Evolutionary conservation across 192 early-diverging fungal species (phyloP), one percentile per base, ranked within the genome.

Genomic region (Diversispora epigaea): DNA sequence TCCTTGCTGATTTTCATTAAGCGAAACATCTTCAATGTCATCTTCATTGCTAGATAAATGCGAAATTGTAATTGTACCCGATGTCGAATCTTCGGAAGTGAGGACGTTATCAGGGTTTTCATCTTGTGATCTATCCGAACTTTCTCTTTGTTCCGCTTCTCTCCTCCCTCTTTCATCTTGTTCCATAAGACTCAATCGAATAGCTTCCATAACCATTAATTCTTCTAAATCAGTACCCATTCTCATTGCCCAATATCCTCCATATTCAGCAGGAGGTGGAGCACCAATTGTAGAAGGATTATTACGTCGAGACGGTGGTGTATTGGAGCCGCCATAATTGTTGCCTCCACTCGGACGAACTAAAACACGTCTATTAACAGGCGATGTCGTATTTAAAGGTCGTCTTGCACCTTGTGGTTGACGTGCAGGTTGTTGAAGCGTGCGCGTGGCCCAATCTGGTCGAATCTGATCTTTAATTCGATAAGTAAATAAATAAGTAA

Each of bases 171-270:
- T 77, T 25, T 87, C 84, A 47, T 91, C 85, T 49, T 86, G 80
- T 68, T 90, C 92, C 62, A 84, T 80, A 52, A 95, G 76, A 75
- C 89, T 91, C 69, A 89, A 80, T 50, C 95, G 80, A 40, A 98
- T 93, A 1, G 96, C 96, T 79, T 97, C 93, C 86, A 95, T 90
- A 1, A 98, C 77, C 94, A 98, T 90, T 76, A 93, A 80, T 71
- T 98, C 96, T 70, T 98, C 95, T 32, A 98, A 71, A 71, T 98
- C 92, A 17, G 89, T 89, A 25, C 91, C 93, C 77, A 93, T 90
- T 54, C 87, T 83, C 90, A 95, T 90, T 0, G 90, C 71, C 8
- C 89, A 63, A 49, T 90, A 91, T 25, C 82, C 79, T 64, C 79
- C 78, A 62, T 91, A 90, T 77, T 91, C 88, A 3, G 81, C 77